Base-by-base conservation (phyloP, 306 rosid species). In the Clitoria ternatea region DNA sequence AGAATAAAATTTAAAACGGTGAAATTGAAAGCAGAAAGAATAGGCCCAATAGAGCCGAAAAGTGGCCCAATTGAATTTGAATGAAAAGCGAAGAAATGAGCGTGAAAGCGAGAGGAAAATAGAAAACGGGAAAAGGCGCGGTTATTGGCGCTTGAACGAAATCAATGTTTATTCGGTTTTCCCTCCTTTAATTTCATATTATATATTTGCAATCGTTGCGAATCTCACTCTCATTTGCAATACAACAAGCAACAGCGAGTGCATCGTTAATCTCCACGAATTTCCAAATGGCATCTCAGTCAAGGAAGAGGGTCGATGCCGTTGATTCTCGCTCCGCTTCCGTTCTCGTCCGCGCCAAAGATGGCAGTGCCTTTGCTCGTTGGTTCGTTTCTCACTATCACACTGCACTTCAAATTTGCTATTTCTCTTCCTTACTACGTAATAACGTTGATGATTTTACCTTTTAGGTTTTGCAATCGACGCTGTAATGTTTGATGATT, bases 291-390 rank as follows among this genome's bases (percentile, higher is more conserved):
- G 49, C 81, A 1, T 62, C 86, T 0, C 85, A 89, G 26, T 80
- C 84, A 0, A 77, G 87, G 70, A 91, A 86, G 89, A 83, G 96
- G 39, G 91, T 94, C 7, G 96, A 87, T 17, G 96, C 96, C 0
- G 81, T 79, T 6, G 92, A 87, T 30, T 73, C 81, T 39, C 53
- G 56, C 3, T 12, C 84, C 14, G 1, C 77, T 3, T 35, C 80
- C 15, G 80, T 83, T 26, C 92, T 87, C 3, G 83, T 91, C 43
- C 90, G 96, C 2, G 96, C 55, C 70, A 94, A 77, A 55, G 96
- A 89, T 37, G 96, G 96, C 79, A 94, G 96, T 2, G 99, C 96
- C 44, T 94, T 94, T 33, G 87, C 96, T n/a, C 78, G 84, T 64
- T 91, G 98, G 98, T 90, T 36, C 20, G 19, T 42, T 19, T 1